Evolutionary conservation across 225 moss, liverwort and hornwort species (phyloP), one percentile per base, ranked within the genome.

Genomic region (Anthoceros angustus): DNA sequence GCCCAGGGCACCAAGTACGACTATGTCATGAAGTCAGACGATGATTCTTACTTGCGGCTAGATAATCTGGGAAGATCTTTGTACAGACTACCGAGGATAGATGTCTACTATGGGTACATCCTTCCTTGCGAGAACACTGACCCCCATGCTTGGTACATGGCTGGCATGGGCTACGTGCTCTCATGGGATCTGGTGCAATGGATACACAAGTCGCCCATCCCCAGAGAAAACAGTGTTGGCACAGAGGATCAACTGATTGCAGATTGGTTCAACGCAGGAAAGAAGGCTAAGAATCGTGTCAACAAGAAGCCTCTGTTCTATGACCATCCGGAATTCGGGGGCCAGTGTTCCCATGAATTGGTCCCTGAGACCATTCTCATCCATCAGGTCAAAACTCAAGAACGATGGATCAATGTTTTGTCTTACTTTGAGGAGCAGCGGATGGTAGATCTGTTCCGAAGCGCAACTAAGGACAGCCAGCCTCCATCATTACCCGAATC

Each of bases 21-120:
- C 71, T 91, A 91, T 32, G 91, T 91, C 16, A 91, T 91, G 91
- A 91, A 91, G 72, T 73, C 82, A 5, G 88, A 91, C 55, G 88
- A 91, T 25, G 87, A 91, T 43, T 82, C 91, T 2, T 91, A 91
- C 72, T 71, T 87, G 42, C 80, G 86, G 15, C 20, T 88, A 2
- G 72, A 72, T 25, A 91, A 91, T 61, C 75, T 88, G 40, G 91
- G 77, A 0, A 62, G 20, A 14, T 83, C 83, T 2, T 73, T 91
- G 6, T 62, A 0, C 7, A 40, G 41, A 2, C 79, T 88, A 69
- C 73, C 86, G 25, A 74, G 87, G n/a, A 45, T 46, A 21, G 91
- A 91, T 64, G 80, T 91, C 18, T 91, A 91, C 43, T 84, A 82
- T 63, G 86, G 88, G 1, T 87, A 82, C 67, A 38, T 86, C 18